Base-by-base conservation (phyloP, 164 flowering plant genomes). In the Annona squamosa region DNA sequence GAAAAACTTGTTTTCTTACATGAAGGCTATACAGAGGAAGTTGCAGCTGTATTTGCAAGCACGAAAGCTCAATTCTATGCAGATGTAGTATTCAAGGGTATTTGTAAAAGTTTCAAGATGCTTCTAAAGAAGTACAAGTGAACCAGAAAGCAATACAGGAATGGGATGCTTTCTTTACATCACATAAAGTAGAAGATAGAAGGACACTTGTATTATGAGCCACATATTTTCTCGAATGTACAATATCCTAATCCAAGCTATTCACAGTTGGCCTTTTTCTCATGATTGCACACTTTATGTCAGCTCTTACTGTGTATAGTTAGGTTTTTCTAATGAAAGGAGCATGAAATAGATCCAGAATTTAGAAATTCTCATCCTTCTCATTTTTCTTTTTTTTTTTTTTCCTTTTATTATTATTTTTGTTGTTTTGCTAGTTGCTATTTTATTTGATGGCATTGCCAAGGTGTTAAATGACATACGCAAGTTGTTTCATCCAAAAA, bases 81-180 rank as follows among this genome's bases (percentile, higher is more conserved):
- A 26, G 85, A 81, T 44, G 76, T 83, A 6, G 57, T 67, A 69
- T 87, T 81, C 79, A 83, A 79, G 70, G 83, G 85, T 79, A 86
- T 67, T 3, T 68, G 73, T 67, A 76, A 71, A 68, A 73, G 72
- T 74, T 87, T 80, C 56, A 74, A 46, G 68, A 69, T 70, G 71
- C 68, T 89, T 75, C 86, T 85, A 48, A 82, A 73, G 73, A 88
- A 84, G 77, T 91, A 88, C 77, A 87, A 66, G 77, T 81, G 77
- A 47, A 79, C 77, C 65, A 85, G 97, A 78, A 84, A 79, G 75
- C 90, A 91, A 67, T 88, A 87, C 71, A 82, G 72, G 80, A 79
- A 82, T 79, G 97, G 92, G 73, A 91, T 91, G 94, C 85, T 91
- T 70, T 82, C 91, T 1, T 76, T 91, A 74, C 96, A 87, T 74